phyloP scores from a whole-genome alignment of 306 rosid genomes.

The Dicorynia guianensis region DNA sequence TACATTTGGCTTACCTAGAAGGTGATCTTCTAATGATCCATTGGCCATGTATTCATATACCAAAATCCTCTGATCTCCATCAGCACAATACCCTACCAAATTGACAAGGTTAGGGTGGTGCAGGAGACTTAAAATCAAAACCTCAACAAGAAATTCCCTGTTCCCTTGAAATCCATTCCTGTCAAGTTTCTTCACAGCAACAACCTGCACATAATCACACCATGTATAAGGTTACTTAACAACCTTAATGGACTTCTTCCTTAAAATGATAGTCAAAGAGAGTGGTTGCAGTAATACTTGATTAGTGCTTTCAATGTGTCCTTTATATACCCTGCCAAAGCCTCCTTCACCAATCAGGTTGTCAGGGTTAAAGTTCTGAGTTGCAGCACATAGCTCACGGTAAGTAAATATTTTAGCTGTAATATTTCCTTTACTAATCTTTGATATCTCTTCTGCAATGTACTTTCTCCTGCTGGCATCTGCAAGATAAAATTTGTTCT shows the following conservation, averaged over 20 bases:
- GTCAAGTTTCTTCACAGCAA: conserved; percentile 94
- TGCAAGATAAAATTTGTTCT: conserved; percentile 3
- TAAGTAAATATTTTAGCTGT: conserved; percentile 59
- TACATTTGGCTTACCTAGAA: conserved; percentile 63
- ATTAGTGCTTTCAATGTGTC: conserved; percentile 51
- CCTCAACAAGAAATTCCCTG: conserved; percentile 90
- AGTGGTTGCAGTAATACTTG: conserved; percentile 49
- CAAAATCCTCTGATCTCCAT: conserved; percentile 87
- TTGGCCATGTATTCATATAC: conserved; percentile 81
- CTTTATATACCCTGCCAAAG: conserved; percentile 88
- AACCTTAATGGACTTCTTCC: no score
- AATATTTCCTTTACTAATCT: conserved; percentile 69
- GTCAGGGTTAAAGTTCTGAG: conserved; percentile 69
- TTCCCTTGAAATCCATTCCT: conserved; percentile 98
- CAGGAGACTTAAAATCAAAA: conserved; percentile 87
- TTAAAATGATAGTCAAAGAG: no score
- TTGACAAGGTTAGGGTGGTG: conserved; percentile 86
- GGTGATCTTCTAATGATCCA: conserved; percentile 89
- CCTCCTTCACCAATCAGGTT: conserved; percentile 91
- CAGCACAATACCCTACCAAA: conserved; percentile 91
- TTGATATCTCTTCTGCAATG: conserved; percentile 57
- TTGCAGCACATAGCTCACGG: conserved; percentile 69
- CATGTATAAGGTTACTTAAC: not conserved
- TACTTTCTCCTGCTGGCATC: conserved; percentile 40
- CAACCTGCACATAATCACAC: conserved; percentile 46